Evolutionary conservation across 1,139 yeast genomes (phyloP).

Genomic region (Suhomyces bolitotheri): DNA sequence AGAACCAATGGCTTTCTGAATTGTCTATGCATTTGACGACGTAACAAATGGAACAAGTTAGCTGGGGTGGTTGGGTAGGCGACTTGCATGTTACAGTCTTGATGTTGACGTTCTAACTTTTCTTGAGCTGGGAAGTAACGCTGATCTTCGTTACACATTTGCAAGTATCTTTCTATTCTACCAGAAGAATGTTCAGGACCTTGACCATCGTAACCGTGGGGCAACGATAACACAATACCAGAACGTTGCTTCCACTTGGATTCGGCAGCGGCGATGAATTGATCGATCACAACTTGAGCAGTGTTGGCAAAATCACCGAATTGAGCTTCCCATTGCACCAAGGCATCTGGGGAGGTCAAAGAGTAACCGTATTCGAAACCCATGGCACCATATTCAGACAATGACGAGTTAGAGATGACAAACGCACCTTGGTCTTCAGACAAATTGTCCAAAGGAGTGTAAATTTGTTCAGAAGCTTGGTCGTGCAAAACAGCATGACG

Average conservation of each 20-base stretch:
- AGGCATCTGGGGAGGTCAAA: slow-evolving; percentile 92
- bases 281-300: slow-evolving; percentile 96
- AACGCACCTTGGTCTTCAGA: slow-evolving; percentile 84
- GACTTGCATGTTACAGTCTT: slow-evolving; percentile 96
- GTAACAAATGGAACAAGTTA: slow-evolving; percentile 90
- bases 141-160: slow-evolving; percentile 93
- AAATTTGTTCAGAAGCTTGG: slow-evolving; percentile 79
- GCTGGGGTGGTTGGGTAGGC: slow-evolving; percentile 99
- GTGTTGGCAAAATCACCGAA: slow-evolving; percentile 99
- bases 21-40: slow-evolving; percentile 99
- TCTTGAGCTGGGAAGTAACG: slow-evolving; percentile 88
- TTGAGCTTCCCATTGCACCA: slow-evolving; percentile 99
- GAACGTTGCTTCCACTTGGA: slow-evolving; percentile 99
- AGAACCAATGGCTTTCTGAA: slow-evolving; percentile 93
- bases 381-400: slow-evolving; percentile 98
- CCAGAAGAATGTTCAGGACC: slow-evolving; percentile 99
- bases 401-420: slow-evolving; percentile 90
- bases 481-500: slow-evolving; percentile 99
- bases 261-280: slow-evolving; percentile 96
- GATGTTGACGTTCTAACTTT: slow-evolving; percentile 94
- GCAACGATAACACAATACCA: slow-evolving; percentile 91
- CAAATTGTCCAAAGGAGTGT: slow-evolving; percentile 82
- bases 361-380: slow-evolving; percentile 99
- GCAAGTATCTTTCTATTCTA: slow-evolving; percentile 95
- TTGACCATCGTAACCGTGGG: slow-evolving; percentile 99